Base-by-base conservation (phyloP, 306 rosid species). In the Rosa lucieae region DNA sequence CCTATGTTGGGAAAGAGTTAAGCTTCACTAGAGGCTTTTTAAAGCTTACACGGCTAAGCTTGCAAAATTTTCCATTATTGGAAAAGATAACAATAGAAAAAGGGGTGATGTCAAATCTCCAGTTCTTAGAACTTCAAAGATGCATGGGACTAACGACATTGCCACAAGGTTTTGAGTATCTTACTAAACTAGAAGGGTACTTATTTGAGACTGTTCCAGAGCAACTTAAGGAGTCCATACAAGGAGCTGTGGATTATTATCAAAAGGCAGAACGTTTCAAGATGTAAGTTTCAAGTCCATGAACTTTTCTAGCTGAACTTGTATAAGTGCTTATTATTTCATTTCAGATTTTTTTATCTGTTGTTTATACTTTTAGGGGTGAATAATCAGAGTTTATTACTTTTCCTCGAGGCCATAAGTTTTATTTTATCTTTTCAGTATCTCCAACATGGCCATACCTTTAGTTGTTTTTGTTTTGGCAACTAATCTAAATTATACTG, bases 121-220 rank as follows among this genome's bases (percentile, higher is more conserved):
- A 15, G 20, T 8, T 3, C 12, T 23, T 81, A 1, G 0, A 5
- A 1, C 32, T 81, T 32, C 13, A 6, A 0, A 13, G 35, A 0
- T 67, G 75, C 52, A 68, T 55, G 26, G 43, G 75, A 11, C 70
- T 75, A 58, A 75, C 9, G 55, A 32, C 37, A 46, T 13, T 81
- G 42, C 84, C 80, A n/a, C 21, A 20, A 1, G 79, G 84, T 21
- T 32, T 68, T 69, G 80, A 81, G 23, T 21, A 75, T 53, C 80
- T 63, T 32, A 14, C 51, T 3, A 35, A 10, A 10, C 75, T 74
- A 8, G 35, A 44, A 44, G 20, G 15, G 3, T 42, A 15, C 2
- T 1, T 8, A 3, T 63, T 75, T 40, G 8, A 4, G 42, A 14
- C 26, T 35, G 52, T 46, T 14, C 43, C 47, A 9, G 5, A 43